Conservation (phyloP, 345 rosid species). For the Turnera subulata region DNA sequence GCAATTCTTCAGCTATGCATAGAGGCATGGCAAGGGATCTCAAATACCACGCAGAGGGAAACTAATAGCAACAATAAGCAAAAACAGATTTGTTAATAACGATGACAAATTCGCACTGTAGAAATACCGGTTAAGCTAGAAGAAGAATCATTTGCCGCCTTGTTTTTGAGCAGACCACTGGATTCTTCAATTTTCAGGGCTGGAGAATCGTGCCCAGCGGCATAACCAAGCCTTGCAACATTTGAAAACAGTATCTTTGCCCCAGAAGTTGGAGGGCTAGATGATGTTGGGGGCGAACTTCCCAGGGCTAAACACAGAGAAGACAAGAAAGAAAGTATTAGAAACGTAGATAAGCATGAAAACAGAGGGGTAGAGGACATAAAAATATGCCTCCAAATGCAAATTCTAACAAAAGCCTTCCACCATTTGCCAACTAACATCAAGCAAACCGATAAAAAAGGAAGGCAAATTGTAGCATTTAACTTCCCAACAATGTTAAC, state of each 20-base stretch:
- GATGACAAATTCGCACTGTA: not conserved
- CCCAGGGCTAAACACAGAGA: conserved; percentile 53
- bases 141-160: conserved; percentile 36
- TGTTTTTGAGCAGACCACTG: conserved; percentile 25
- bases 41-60: no score
- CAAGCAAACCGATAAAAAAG: no score
- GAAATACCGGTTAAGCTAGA: conserved; percentile 34
- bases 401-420: not conserved
- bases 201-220: conserved; percentile 91
- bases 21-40: no score
- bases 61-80: not conserved
- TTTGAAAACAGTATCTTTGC: conserved; percentile 76
- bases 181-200: conserved; percentile 57
- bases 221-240: conserved; percentile 87
- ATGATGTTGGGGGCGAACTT: conserved; percentile 40
- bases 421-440: no score
- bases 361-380: no score
- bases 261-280: conserved; percentile 61
- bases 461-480: no score
- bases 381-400: not conserved
- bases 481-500: no score
- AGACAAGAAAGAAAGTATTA: not conserved
- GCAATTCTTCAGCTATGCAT: not conserved
- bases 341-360: no score
- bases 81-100: not conserved